Evolutionary conservation across 495 filamentous ascomycete species (phyloP), one percentile per base, ranked within the genome.

Genomic region (Apodospora peruviana): DNA sequence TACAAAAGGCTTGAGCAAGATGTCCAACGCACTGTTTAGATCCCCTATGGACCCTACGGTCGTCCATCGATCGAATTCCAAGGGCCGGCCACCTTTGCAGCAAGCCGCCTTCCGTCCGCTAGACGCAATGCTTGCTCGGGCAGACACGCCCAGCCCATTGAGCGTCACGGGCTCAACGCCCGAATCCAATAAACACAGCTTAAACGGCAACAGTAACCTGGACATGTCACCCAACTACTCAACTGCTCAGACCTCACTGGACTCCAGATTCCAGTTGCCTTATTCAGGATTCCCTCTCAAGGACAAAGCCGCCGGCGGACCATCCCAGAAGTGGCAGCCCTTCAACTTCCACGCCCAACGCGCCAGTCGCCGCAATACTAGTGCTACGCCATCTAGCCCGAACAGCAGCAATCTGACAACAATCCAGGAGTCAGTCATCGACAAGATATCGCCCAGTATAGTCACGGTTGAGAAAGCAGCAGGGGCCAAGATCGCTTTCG

Each of bases 401-500:
- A 65, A 67, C 32, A 62, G 57, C 24, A 62, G 57, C 24, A 65
- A 52, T 37, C 59, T 75, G 2, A 60, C 59, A 2, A 62, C 73
- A 14, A 73, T 73, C 23, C 68, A 69, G 34, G 72, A 74, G 53
- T 59, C 59, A 21, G 50, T 59, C 24, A 29, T 68, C 22, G 61
- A 71, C 44, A 45, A 65, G 2, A 45, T 62, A 4, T 51, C 65
- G 12, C 85, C 86, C 11, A 83, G 88, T 9, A 77, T 95, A 43
- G 52, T 79, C 10, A 95, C 89, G 0, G 84, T 88, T 3, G 91
- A 97, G 65, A 78, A 78, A 36, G 78, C 82, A 7, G 79, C 88
- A 0, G 84, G 86, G 8, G 85, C 89, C 25, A 96, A 96, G 65
- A 78, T 94, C 20, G 95, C 80, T 53, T 77, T 97, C 20, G 91